Evolutionary conservation across 192 early-diverging fungal genomes (phyloP), one percentile per base, ranked within the genome.

Genomic region (Backusella mclennaniae): DNA sequence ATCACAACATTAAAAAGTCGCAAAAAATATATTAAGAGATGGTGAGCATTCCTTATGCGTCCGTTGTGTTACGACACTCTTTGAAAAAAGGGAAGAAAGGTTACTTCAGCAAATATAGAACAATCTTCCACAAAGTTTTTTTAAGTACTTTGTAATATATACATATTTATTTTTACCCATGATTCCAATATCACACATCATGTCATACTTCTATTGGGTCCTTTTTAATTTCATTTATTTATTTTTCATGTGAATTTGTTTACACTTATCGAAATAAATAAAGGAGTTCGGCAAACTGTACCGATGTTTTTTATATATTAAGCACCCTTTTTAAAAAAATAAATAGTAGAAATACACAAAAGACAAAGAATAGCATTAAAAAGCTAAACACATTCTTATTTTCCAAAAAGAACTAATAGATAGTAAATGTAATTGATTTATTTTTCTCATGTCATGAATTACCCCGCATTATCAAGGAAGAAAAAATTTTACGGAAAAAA

Each of bases 381-480:
- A 63, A 29, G 23, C 26, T 63, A 63, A 63, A 11, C 56, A 63
- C 56, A 63, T 63, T 63, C 26, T 4, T 12, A 14, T 63, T 63
- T 63, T 63, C 56, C 21, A 63, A 63, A 63, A 63, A 29, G 9
- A 63, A 63, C 12, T 23, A 63, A 63, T 3, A 12, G 23, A 12
- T 29, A 29, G 29, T 8, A 63, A 63, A 59, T 12, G 6, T n/a
- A 63, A 63, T 63, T 63, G 56, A 63, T 63, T 63, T 63, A 63
- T 63, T 63, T 63, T 63, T 63, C 56, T 63, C 56, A 63, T 63
- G 56, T 63, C 56, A 29, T 63, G 11, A 63, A 63, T 63, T 59
- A 63, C 56, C 56, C 56, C 56, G 56, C 56, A 63, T 63, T 63
- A 63, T 49, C 4, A 63, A 63, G 23, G 0, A 59, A 63, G 46